Base-by-base conservation (phyloP, 1,139 yeast genomes). In the Suhomyces bolitotheri region DNA sequence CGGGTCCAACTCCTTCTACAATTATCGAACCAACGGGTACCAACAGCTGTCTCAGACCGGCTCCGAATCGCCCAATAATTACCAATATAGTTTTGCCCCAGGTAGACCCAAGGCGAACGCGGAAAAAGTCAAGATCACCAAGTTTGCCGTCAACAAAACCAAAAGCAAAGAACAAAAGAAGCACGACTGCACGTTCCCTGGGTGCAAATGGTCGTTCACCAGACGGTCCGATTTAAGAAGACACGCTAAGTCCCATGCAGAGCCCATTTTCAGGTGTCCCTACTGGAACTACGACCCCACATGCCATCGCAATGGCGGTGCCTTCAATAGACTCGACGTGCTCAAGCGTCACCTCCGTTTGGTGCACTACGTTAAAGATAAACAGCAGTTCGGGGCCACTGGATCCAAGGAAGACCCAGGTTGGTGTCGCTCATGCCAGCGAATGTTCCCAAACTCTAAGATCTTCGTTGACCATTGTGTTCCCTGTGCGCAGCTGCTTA, bases 241-340 rank as follows among this genome's bases (percentile, higher is more conserved):
- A 37, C 90, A 83, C 52, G 46, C 73, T 25, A 73, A 80, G 46
- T 78, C 84, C 2, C 90, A 83, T 50, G 67, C 71, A 22, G 71
- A 72, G 28, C 89, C 89, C 1, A 71, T 69, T 43, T 79, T 78
- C 51, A 79, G 76, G 45, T 83, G 92, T 53, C 90, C 92, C 1
- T 83, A 72, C 55, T 81, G 84, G 82, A 67, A 68, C 35, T 64
- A 70, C 29, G 84, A 80, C 44, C 78, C 81, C 3, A 75, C 84
- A 2, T 82, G 89, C 53, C 90, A 82, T 53, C 68, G 82, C 34
- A 81, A 81, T 44, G 85, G 83, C 9, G 89, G 89, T 4, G 75
- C 84, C 0, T 83, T 83, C 56, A 78, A 77, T 48, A 63, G 90
- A 33, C 60, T 81, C 39, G 90, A 83, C 48, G 89, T 82, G 21